These are phyloP conservation scores for Phoma sp. DNA, from an alignment of 2,329 filamentous ascomycete species.

Conservation along the genomic window DNA sequence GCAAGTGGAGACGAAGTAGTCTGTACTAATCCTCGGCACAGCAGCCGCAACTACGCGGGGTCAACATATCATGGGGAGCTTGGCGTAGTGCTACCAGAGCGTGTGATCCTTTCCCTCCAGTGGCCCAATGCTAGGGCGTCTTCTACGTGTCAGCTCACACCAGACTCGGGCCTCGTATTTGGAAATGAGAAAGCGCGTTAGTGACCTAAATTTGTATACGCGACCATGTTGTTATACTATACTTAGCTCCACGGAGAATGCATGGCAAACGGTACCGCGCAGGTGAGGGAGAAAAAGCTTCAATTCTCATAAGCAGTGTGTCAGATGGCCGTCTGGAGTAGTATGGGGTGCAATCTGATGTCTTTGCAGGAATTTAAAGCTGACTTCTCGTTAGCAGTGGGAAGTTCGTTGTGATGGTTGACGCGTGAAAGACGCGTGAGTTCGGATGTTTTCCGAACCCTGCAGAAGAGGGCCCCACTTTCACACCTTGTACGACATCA, in stretches of 20 bases:
- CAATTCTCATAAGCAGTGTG: neutral
- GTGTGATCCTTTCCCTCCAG: neutral
- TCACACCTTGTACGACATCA: too few species aligned
- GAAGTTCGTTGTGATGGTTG: neutral
- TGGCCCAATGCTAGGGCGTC: neutral
- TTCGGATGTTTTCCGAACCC: slow-evolving; percentile 2
- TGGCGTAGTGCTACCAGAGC: slow-evolving; percentile 15
- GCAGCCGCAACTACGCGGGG: slow-evolving; percentile 1
- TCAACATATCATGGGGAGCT: neutral
- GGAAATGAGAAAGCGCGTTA: slow-evolving; percentile 1
- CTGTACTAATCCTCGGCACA: neutral
- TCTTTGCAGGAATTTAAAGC: slow-evolving; percentile 7
- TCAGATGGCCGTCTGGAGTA: neutral
- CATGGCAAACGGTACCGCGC: slow-evolving; percentile 5
- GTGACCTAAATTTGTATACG: neutral
- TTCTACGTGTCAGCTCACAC: slow-evolving; percentile 5
- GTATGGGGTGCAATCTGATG: neutral
- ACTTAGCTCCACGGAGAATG: slow-evolving; percentile 17
- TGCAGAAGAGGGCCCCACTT: too few species aligned
- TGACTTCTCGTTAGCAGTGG: neutral
- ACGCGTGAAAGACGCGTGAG: slow-evolving; percentile 3
- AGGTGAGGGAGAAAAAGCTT: slow-evolving; percentile 5
- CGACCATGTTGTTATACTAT: slow-evolving; percentile 7
- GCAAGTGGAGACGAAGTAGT: slow-evolving; percentile 3
- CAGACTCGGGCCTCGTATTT: slow-evolving; percentile 5